Base-by-base conservation (phyloP, 164 flowering plant species). In the Malania oleifera region DNA sequence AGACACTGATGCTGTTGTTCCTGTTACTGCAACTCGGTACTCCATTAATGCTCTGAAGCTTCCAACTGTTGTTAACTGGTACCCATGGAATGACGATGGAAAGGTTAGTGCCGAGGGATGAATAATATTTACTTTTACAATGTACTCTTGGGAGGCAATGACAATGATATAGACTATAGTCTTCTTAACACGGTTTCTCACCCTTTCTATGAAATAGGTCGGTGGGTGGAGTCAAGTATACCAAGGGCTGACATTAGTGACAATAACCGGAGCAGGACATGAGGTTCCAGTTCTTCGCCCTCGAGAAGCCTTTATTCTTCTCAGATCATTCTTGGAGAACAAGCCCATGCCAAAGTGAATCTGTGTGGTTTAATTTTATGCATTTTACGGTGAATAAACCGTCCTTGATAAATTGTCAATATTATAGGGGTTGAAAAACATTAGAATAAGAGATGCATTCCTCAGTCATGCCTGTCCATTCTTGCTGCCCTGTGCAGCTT, bases 141-240 rank as follows among this genome's bases (percentile, higher is more conserved):
- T n/a, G n/a, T n/a, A n/a, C n/a, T n/a, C n/a, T n/a, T n/a, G n/a
- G n/a, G n/a, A n/a, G n/a, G 51, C 15, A 23, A 22, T 9, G 12
- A 47, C 13, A 22, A 7, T 7, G 23, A 14, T 23, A 10, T 23
- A n/a, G 44, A 40, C 51, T 27, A 55, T 13, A 1, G 11, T 14
- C 15, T 43, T 23, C 29, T 22, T 11, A 12, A 28, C 15, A 15
- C 15, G 26, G 11, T 31, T 49, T 54, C 28, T 47, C 27, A 20
- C 24, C 9, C 13, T 46, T 31, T 46, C 55, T 63, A 47, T 64
- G 48, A 41, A 31, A 31, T 66, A 93, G 99, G 97, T 93, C 68
- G 99, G 99, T 52, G 99, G 97, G n/a, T 93, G 99, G 97, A 93
- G 92, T 77, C 96, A 93, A 75, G 78, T 85, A 22, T 93, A 93